A percentile compares a stretch with the other conserved stretches of the same genome.
phyloP scores from a whole-genome alignment of 2,329 filamentous ascomycete genomes.

The Fusarium cyanostomum region DNA sequence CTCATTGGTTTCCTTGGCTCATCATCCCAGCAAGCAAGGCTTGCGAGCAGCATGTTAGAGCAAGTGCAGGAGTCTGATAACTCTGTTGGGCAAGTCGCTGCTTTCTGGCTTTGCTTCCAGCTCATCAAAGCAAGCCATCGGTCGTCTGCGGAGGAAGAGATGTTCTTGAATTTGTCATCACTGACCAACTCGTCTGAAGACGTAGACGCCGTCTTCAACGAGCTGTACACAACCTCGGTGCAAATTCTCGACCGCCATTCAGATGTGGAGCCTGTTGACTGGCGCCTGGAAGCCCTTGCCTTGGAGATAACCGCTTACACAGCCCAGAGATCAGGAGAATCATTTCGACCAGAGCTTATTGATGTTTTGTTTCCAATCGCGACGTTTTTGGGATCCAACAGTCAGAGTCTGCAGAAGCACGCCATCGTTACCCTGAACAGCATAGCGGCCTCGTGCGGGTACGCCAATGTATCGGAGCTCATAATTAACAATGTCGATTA shows the following conservation, averaged over 20 bases:
- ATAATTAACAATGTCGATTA: slow-evolving; percentile 95
- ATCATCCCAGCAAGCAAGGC: slow-evolving; percentile 65
- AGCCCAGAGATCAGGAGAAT: slow-evolving; percentile 70
- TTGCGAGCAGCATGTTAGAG: slow-evolving; percentile 73
- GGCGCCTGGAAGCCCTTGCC: slow-evolving; percentile 80
- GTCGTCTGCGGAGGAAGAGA: slow-evolving; percentile 66
- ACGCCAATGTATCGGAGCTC: slow-evolving; percentile 76
- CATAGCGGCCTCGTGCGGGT: slow-evolving; percentile 79
- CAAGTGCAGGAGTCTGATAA: slow-evolving; percentile 64
- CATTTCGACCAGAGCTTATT: slow-evolving; percentile 86
- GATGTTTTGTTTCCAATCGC: slow-evolving; percentile 93
- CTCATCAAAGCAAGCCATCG: slow-evolving; percentile 69
- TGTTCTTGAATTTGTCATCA: slow-evolving; percentile 68
- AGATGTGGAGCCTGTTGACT: slow-evolving; percentile 64
- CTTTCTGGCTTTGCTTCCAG: slow-evolving; percentile 83
- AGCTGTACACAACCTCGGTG: slow-evolving; percentile 76
- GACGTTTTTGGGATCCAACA: slow-evolving; percentile 81
- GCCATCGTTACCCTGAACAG: slow-evolving; percentile 85
- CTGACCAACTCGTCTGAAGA: slow-evolving; percentile 50
- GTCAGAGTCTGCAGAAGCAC: slow-evolving; percentile 75
- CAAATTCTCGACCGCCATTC: slow-evolving; percentile 65
- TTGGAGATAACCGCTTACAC: slow-evolving; percentile 83
- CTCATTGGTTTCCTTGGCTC: slow-evolving; percentile 66
- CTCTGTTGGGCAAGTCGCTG: slow-evolving; percentile 70
- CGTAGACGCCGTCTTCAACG: slow-evolving; percentile 62